These are phyloP conservation scores for Ensete glaucum DNA, from an alignment of 176 grass and related monocot genomes.

Conservation along the genomic window DNA sequence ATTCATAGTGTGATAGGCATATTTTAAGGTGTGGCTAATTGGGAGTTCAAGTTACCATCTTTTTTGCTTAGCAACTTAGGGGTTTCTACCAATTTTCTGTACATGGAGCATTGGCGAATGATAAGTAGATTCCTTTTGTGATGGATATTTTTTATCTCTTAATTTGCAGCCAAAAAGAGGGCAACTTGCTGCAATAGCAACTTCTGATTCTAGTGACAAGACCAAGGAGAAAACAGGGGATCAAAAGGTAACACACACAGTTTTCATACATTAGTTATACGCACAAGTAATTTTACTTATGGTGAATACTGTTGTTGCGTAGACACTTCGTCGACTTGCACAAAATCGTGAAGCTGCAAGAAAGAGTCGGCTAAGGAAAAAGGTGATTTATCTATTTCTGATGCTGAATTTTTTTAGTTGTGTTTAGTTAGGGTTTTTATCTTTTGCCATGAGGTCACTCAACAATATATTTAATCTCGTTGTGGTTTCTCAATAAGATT, in stretches of 20 bases:
- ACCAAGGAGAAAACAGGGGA: conserved; percentile 53
- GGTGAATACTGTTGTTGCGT: conserved; percentile 17
- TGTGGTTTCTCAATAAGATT: too few relatives aligned
- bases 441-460: too few relatives aligned
- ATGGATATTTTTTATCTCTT: background rate
- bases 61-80: background rate
- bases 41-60: background rate
- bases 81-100: background rate
- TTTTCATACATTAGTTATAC: background rate
- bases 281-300: conserved; percentile 19
- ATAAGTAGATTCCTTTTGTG: background rate
- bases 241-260: conserved; percentile 43
- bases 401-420: background rate
- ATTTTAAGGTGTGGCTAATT: background rate
- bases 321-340: conserved; percentile 64
- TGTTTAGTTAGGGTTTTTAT: background rate
- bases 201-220: conserved; percentile 62
- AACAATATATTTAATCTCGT: too few relatives aligned
- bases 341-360: conserved; percentile 73
- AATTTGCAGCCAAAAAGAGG: conserved; percentile 47
- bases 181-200: conserved; percentile 31
- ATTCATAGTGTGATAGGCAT: too few relatives aligned
- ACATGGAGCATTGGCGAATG: background rate
- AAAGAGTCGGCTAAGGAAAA: conserved; percentile 65
- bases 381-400: conserved; percentile 24